Percentiles rank a stretch among this genome's conserved stretches.
Evolutionary conservation across 1,284 basidiomycete species (phyloP).

Genomic region (Meripilus lineatus): DNA sequence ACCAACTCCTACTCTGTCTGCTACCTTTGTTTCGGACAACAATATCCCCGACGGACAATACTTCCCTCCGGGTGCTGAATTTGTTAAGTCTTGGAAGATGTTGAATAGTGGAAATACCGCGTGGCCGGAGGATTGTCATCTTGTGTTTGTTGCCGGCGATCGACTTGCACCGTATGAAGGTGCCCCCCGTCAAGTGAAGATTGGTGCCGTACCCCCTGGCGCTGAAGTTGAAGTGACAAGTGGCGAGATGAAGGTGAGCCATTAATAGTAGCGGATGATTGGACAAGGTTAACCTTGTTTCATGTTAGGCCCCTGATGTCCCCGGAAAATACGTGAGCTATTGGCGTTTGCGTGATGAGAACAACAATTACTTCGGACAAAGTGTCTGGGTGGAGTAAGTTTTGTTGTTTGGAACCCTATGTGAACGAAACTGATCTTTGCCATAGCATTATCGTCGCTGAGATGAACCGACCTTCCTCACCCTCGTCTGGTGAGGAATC

Average conservation of each 20-base stretch:
- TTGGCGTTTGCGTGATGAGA: conserved; percentile 63
- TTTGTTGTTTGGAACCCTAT: conserved; percentile 10
- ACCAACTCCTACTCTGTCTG: conserved; percentile 32
- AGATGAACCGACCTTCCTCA: conserved; percentile 36
- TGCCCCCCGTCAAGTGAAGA: conserved; percentile 32
- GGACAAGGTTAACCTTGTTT: too few relatives aligned
- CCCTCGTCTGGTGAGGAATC: conserved; percentile 34
- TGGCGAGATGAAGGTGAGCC: conserved; percentile 62
- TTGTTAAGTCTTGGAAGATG: conserved; percentile 78
- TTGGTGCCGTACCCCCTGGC: conserved; percentile 53
- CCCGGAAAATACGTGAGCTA: conserved; percentile 71
- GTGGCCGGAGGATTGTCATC: conserved; percentile 66
- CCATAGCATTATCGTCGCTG: conserved; percentile 60
- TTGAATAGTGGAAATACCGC: conserved; percentile 54
- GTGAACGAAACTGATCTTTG: conserved; percentile 5
- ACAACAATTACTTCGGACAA: conserved; percentile 61
- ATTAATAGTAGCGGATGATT: too few relatives aligned
- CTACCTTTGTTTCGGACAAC: conserved; percentile 59
- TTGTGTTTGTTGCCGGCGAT: conserved; percentile 67
- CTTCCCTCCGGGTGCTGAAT: conserved; percentile 79
- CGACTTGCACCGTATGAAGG: conserved; percentile 33
- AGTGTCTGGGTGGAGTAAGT: conserved; percentile 73
- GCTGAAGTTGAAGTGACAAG: conserved; percentile 61
- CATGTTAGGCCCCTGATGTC: conserved; percentile 58
- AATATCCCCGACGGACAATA: conserved; percentile 73